Percentiles rank a stretch among this genome's conserved stretches.
Conservation (phyloP, 2,329 filamentous ascomycete genomes). For the Penicillium sp. region DNA sequence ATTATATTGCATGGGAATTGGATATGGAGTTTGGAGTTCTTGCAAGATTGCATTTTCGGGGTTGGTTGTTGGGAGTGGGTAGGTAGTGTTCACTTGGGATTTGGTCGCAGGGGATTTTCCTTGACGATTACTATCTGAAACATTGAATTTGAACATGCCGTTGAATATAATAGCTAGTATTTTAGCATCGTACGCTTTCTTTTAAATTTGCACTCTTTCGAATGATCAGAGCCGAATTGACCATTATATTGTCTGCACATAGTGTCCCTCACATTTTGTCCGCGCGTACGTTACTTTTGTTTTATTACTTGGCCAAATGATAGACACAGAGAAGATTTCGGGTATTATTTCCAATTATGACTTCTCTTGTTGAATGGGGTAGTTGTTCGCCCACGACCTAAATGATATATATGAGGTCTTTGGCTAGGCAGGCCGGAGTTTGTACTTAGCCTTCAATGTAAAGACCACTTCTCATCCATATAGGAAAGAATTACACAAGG, state of each 20-base stretch:
- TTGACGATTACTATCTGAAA: neutral
- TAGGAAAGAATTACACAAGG: conserved; percentile 47
- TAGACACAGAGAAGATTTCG: no score
- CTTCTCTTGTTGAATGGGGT: no score
- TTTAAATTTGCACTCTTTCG: conserved; percentile 1
- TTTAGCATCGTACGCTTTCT: neutral
- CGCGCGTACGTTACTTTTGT: neutral
- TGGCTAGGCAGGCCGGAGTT: conserved; percentile 48
- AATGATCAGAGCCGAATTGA: conserved; percentile 17
- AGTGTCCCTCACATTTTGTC: conserved; percentile 19
- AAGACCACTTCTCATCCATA: conserved; percentile 43
- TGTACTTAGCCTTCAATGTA: conserved; percentile 57
- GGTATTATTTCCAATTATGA: no score
- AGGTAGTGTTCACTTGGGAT: neutral
- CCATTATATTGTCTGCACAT: neutral
- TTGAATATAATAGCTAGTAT: neutral
- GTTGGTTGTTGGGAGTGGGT: neutral
- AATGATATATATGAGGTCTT: no score
- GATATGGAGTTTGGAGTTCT: conserved; percentile 12
- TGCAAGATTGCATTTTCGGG: conserved; percentile 8
- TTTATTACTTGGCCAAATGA: no score
- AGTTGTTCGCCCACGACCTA: no score
- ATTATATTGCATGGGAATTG: conserved; percentile 13
- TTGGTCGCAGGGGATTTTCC: neutral
- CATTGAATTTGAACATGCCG: neutral